Base-by-base conservation (phyloP, 331 rosid genomes). In the Dryas integrifolia region DNA sequence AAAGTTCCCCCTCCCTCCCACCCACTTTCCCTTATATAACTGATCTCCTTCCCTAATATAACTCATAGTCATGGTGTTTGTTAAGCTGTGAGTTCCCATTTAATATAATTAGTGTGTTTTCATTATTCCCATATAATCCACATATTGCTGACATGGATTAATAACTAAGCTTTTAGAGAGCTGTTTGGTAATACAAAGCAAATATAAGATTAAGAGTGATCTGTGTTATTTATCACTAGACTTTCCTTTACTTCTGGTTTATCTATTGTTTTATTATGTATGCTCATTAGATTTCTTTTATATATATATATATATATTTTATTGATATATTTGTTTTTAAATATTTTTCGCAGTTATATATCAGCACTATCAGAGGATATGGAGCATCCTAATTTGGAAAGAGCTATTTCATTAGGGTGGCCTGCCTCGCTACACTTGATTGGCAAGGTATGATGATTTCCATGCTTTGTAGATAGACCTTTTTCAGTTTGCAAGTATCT, bases 401-500 rank as follows among this genome's bases (percentile, higher is more conserved):
- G 60, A 67, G 85, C 91, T 8, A 84, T 89, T 80, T 88, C 97
- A 71, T 84, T 86, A 62, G 96, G 96, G 56, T 94, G 97, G 97
- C 98, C 98, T 48, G 92, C 96, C 76, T 68, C 96, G 18, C 60
- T 91, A 69, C 98, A 94, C 84, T 85, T 94, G 92, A 94, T 94
- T 76, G 98, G 98, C 65, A 94, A 94, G 97, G 98, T 89, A 78
- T 51, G 74, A 55, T 47, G 43, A 38, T 68, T 40, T 41, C 60
- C 59, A 39, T 65, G 3, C 38, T 47, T 65, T 74, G 66, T 65
- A 40, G 30, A 11, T 58, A 43, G 48, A 65, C 49, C 58, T 73
- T 49, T 46, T 48, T 46, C 40, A 21, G 18, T 59, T 60, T 57
- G 62, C 66, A 11, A 9, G 40, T 55, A 14, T 26, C 59, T 35